Evolutionary conservation across 2,329 filamentous ascomycete genomes (phyloP).

Genomic region (Epichloe sibirici): DNA sequence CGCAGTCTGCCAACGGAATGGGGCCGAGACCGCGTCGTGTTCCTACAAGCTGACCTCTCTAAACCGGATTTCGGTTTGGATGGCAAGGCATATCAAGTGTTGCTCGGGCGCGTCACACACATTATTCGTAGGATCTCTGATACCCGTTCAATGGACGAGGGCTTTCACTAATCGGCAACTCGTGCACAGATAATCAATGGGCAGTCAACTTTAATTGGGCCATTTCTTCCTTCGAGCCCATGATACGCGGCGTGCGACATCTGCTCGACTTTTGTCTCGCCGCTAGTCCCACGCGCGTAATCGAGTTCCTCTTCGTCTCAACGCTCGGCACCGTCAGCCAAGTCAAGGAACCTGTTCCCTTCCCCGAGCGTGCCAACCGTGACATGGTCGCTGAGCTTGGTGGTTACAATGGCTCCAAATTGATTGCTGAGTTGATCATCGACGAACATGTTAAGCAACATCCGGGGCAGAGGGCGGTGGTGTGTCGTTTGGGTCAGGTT

Average conservation of each 20-base stretch:
- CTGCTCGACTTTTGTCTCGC: conserved; percentile 1
- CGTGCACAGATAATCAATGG: conserved; percentile 1
- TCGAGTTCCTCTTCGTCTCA: not conserved
- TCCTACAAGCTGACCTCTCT: not conserved
- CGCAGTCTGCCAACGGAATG: not conserved
- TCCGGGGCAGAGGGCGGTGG: not conserved
- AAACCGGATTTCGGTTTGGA: not conserved
- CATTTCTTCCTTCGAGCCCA: conserved; percentile 1
- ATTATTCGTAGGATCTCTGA: not conserved
- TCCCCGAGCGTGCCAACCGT: not conserved
- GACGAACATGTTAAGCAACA: not conserved
- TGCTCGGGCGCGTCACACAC: not conserved
- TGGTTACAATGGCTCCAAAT: not conserved
- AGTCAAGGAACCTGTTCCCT: not conserved
- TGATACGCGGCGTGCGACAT: not conserved
- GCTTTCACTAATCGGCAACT: not conserved
- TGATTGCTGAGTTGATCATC: not conserved
- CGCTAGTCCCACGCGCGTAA: not conserved
- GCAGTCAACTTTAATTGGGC: conserved; percentile 2
- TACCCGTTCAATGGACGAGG: not conserved
- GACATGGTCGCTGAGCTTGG: not conserved
- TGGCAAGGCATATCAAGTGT: not conserved
- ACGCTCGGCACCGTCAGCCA: not conserved
- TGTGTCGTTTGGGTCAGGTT: not conserved
- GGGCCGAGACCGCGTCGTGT: not conserved